phyloP scores from a whole-genome alignment of 345 rosid species.

The Viola odorata region DNA sequence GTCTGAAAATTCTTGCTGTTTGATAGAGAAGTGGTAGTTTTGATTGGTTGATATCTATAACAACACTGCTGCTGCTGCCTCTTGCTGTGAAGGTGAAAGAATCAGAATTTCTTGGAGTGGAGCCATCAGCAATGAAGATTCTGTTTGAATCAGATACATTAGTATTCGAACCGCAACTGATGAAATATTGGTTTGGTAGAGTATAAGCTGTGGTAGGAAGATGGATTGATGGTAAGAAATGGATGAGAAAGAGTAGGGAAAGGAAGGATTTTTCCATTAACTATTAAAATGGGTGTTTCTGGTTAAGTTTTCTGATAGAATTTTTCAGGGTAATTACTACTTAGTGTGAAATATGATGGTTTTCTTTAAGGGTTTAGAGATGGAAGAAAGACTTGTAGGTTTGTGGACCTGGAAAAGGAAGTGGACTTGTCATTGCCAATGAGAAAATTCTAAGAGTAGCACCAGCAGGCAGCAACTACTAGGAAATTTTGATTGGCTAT shows the following conservation, averaged over 20 bases:
- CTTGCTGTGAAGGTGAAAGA: conserved; percentile 17
- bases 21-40: conserved; percentile 6
- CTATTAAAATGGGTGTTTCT: too few relatives aligned
- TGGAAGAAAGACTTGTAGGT: too few relatives aligned
- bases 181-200: conserved; percentile 35
- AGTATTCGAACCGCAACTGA: conserved; percentile 47
- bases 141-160: neutral
- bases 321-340: too few relatives aligned
- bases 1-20: conserved; percentile 19
- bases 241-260: conserved; percentile 10
- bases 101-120: neutral
- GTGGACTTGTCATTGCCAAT: too few relatives aligned
- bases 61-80: conserved; percentile 11
- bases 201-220: conserved; percentile 19
- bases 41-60: neutral
- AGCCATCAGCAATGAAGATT: conserved; percentile 34
- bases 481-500: too few relatives aligned
- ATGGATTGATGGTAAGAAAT: conserved; percentile 1
- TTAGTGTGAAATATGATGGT: too few relatives aligned
- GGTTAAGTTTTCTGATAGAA: too few relatives aligned
- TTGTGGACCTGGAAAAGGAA: too few relatives aligned
- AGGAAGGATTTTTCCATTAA: too few relatives aligned
- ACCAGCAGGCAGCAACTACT: too few relatives aligned
- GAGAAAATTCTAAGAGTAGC: too few relatives aligned
- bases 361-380: too few relatives aligned